Base-by-base conservation (phyloP, 352 stramenopile species). In the Phytophthora rubi region DNA sequence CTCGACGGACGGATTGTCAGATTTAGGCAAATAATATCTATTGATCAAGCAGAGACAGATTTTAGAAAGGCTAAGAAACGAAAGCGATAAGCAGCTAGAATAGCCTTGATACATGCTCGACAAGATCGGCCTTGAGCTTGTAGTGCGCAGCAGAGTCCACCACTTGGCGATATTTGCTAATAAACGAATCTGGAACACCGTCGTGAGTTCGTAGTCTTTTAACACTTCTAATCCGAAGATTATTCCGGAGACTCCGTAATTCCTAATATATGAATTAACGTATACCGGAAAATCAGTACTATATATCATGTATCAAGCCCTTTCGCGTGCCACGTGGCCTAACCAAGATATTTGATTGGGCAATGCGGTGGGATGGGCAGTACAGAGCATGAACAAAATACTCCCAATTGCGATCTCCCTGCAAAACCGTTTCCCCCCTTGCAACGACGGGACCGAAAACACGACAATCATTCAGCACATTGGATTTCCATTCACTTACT, bases 401-500 rank as follows among this genome's bases (percentile, higher is more conserved):
- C 21, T 30, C 26, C 6, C 2, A 21, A 57, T 64, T 64, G 28
- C 47, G 18, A 48, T 64, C 45, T 56, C 53, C 57, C 57, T 56
- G 28, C 45, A 49, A 56, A 64, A 28, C 45, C 16, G 47, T 48
- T 65, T 33, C 4, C 6, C n/a, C 15, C 12, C n/a, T 15, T 30
- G 56, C 13, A 51, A 64, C 32, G 47, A 51, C 47, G 35, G 2
- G 26, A 62, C 26, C 51, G 48, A 35, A 2, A 9, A 47, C 10
- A n/a, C 32, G 44, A 54, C 56, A 35, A 33, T 33, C 57, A 56
- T 44, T 64, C 47, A 65, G 48, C 58, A 65, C 37, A 39, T 9
- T 13, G 8, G 33, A 13, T 13, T 39, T 39, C 33, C 33, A 39
- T n/a, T 47, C 30, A 47, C 35, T 57, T 57, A 16, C 16, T n/a